Conservation (phyloP, 2,329 filamentous ascomycete genomes). For the Sarocladium strictum region DNA sequence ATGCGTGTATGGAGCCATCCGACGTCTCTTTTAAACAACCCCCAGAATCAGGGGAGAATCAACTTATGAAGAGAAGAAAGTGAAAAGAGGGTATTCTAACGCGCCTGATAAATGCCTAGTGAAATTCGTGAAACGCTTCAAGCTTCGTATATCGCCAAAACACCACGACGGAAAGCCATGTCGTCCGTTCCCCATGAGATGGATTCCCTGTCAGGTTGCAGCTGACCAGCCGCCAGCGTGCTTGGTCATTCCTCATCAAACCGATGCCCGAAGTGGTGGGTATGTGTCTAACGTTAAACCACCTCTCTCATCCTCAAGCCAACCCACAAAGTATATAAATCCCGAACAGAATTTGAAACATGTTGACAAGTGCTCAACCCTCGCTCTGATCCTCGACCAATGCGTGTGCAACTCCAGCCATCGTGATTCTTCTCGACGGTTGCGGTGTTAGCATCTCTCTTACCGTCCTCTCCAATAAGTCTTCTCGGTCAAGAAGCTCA, state of each 20-base stretch:
- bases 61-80: no score
- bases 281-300: neutral
- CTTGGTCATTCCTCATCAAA: neutral
- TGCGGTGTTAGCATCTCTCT: slow-evolving; percentile 49
- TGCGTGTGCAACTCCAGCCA: slow-evolving; percentile 26
- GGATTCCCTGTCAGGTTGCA: neutral
- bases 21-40: no score
- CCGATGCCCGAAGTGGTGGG: neutral
- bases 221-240: neutral
- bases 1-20: no score
- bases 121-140: neutral
- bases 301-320: neutral
- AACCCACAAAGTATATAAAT: neutral
- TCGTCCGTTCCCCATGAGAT: neutral
- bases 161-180: neutral
- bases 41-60: no score
- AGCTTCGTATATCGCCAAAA: neutral
- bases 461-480: slow-evolving; percentile 46
- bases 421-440: slow-evolving; percentile 46
- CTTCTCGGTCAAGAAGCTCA: slow-evolving; percentile 34
- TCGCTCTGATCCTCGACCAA: neutral
- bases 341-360: neutral
- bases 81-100: neutral
- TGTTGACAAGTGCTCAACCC: neutral
- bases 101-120: neutral